Percentiles rank a stretch among this genome's conserved stretches.
Conservation (phyloP, 139 green algal species). For the Pleodorina starrii region DNA sequence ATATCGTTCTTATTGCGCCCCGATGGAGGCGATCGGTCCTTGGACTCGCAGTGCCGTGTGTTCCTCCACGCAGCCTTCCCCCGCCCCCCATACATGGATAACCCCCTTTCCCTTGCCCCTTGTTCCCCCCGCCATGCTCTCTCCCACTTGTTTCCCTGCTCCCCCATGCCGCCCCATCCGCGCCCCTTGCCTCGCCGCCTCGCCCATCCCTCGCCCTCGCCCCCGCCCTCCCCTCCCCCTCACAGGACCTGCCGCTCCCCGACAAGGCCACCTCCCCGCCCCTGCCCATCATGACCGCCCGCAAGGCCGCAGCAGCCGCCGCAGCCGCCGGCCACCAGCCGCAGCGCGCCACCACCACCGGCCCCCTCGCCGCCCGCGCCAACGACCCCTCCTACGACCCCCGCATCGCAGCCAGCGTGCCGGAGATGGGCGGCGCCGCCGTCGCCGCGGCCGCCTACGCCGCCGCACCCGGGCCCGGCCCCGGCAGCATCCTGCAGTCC, state of each 20-base stretch:
- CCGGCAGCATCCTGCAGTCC: slow-evolving; percentile 9
- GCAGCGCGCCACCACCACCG: neutral
- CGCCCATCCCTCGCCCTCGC: too few species aligned
- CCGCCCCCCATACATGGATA: too few species aligned
- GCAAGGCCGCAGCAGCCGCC: neutral
- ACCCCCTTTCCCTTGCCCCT: too few species aligned
- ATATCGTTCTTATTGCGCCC: too few species aligned
- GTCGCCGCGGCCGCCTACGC: neutral
- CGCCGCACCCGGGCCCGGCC: neutral
- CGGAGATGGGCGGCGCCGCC: slow-evolving; percentile 16
- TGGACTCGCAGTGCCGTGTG: too few species aligned
- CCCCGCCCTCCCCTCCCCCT: neutral
- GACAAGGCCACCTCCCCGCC: slow-evolving; percentile 31
- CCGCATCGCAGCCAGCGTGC: slow-evolving; percentile 16
- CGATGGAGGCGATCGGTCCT: too few species aligned
- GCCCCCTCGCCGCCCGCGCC: neutral
- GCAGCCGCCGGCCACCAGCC: neutral
- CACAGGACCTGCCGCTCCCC: slow-evolving; percentile 14
- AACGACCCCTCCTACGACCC: neutral
- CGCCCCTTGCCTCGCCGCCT: too few species aligned
- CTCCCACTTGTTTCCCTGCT: too few species aligned
- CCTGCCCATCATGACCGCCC: neutral
- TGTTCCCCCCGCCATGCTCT: too few species aligned
- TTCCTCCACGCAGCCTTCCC: too few species aligned
- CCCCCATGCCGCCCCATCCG: too few species aligned